Base-by-base conservation (phyloP, 2,329 filamentous ascomycete species). In the Venturia asperata region DNA sequence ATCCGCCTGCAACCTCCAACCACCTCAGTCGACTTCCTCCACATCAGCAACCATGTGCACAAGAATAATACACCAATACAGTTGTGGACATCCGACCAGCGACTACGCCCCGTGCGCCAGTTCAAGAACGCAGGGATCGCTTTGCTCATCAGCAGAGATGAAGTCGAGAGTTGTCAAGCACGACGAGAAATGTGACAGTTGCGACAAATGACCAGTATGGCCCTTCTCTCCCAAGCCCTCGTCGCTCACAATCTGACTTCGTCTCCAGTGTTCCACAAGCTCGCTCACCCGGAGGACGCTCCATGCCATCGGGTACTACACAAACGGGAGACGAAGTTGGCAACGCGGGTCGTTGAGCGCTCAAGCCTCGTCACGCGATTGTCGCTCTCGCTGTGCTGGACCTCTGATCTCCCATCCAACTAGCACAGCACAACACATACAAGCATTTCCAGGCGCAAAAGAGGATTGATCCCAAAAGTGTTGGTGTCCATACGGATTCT, bases 181-280 rank as follows among this genome's bases (percentile, higher is more conserved):
- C 70, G 77, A 78, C 63, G 77, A 79, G 67, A 80, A 79, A 69
- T 81, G 79, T 68, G 75, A 77, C 67, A 70, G 71, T 55, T 81
- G 79, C 69, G 77, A 78, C 67, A 75, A 76, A 68, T 79, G 75
- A 75, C 73, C 72, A 73, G 74, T 75, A 74, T 68, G 56, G 49
- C 68, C 65, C 62, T 52, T 45, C 49, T 42, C 42, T 55, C n/a
- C 39, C 66, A 61, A 66, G 47, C 34, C 21, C 58, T 24, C 34
- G 37, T 43, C 7, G 60, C 60, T 43, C 60, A 34, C 19, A 34
- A 15, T 61, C 39, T 42, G 60, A 64, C 68, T 64, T 64, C 64
- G 39, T 27, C 58, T 56, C 66, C 56, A 74, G 73, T 68, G 67
- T 72, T 67, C 69, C 67, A 72, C 72, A 65, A 24, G n/a, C 71